Evolutionary conservation across 306 rosid species (phyloP).

Genomic region (Vachellia pachyceras): DNA sequence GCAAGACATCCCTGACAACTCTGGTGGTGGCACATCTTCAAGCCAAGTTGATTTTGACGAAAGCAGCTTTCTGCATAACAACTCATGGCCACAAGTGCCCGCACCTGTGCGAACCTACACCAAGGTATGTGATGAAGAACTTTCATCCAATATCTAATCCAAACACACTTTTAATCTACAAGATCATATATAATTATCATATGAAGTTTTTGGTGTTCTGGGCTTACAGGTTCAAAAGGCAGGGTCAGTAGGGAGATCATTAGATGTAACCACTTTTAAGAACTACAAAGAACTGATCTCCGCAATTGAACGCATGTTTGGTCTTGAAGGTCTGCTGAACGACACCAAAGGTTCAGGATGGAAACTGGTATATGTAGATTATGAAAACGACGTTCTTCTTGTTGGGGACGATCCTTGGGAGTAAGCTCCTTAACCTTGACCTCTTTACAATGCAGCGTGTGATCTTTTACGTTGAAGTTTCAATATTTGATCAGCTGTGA

Average conservation of each 20-base stretch:
- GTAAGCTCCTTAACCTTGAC: constrained; percentile 54
- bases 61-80: constrained; percentile 75
- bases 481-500: not conserved
- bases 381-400: constrained; percentile 75
- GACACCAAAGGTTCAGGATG: constrained; percentile 78
- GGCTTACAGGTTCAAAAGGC: constrained; percentile 71
- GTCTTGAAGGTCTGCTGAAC: constrained; percentile 76
- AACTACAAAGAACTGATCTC: constrained; percentile 73
- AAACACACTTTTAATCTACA: not conserved
- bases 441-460: not conserved
- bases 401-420: constrained; percentile 92
- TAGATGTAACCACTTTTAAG: constrained; percentile 69
- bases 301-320: constrained; percentile 82
- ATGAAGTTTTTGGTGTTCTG: not conserved
- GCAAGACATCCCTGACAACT: constrained; percentile 66
- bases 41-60: constrained; percentile 92
- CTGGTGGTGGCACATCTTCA: constrained; percentile 89
- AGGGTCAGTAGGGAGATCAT: constrained; percentile 85
- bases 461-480: not conserved
- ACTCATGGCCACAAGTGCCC: constrained; percentile 78
- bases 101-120: constrained; percentile 69
- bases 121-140: constrained; percentile 48
- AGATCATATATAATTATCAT: not conserved
- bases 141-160: too few relatives aligned
- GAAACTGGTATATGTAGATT: constrained; percentile 83